Conservation (phyloP, 2,329 filamentous ascomycete species). For the Pseudopithomyces maydicus region DNA sequence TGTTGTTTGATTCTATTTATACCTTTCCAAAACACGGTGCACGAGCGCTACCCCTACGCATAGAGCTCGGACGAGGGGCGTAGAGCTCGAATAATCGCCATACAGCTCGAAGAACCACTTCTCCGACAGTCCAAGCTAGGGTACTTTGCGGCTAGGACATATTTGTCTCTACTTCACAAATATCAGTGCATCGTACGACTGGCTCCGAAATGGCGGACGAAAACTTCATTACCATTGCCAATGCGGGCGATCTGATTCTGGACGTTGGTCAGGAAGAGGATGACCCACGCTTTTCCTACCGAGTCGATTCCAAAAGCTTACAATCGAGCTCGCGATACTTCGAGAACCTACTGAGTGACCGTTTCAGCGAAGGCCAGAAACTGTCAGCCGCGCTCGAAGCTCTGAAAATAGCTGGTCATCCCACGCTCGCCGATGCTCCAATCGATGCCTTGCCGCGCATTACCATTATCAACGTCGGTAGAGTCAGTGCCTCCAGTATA, state of each 20-base stretch:
- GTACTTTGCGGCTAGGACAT: too few species aligned
- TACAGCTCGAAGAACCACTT: too few species aligned
- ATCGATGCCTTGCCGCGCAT: conserved; percentile 65
- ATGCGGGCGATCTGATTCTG: conserved; percentile 68
- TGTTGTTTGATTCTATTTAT: neutral
- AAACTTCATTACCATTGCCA: conserved; percentile 57
- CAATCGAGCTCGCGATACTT: conserved; percentile 72
- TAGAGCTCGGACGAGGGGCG: too few species aligned
- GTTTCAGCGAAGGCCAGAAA: conserved; percentile 66
- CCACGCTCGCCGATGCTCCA: conserved; percentile 57
- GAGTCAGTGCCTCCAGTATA: conserved; percentile 69
- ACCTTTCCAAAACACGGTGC: neutral
- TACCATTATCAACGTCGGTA: conserved; percentile 69
- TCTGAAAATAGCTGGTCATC: conserved; percentile 53
- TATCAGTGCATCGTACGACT: neutral
- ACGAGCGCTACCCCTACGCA: neutral
- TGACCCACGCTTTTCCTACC: conserved; percentile 61
- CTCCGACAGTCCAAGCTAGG: too few species aligned
- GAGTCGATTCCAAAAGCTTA: conserved; percentile 63
- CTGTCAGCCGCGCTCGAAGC: conserved; percentile 58
- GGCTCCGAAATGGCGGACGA: conserved; percentile 28
- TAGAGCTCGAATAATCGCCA: too few species aligned
- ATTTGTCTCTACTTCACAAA: too few species aligned
- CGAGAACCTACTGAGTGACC: conserved; percentile 66
- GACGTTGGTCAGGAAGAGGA: conserved; percentile 69